Base-by-base conservation (phyloP, 495 filamentous ascomycete genomes). In the Viridothelium virens region DNA sequence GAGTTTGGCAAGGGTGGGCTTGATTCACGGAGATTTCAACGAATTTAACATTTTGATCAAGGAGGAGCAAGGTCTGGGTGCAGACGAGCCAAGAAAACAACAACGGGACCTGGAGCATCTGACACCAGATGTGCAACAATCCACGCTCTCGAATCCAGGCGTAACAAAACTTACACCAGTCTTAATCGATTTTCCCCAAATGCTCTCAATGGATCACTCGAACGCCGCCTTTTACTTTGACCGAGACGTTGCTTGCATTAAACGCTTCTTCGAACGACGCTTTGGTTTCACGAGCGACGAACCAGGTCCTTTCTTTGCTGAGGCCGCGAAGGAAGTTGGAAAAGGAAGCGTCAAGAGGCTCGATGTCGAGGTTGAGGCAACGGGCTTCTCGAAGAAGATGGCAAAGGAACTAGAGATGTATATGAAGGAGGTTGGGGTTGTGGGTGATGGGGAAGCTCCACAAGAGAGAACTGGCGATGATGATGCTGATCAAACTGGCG, bases 1-100 rank as follows among this genome's bases (percentile, higher is more conserved):
- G 53, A 81, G 85, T 62, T 82, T 99, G 34, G 94, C 94, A n/a
- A 81, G 83, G 38, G 87, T 89, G 71, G 95, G 94, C 7, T 78
- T 99, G 65, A 97, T 99, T 64, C 94, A 99, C 75, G 95, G 94
- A 69, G 94, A 99, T 75, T 97, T 96, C 79, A 99, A 99, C 79
- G 95, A 97, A 78, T 99, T 99, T 81, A 99, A 99, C 73, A 91
- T 99, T 66, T 81, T 99, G 25, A 87, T 97, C 76, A 87, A 91
- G 69, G 92, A 96, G 46, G 62, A 63, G 56, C 48, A n/a, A 56
- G 62, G 46, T 31, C 14, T n/a, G 7, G 64, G 66, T 47, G 41
- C 25, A 6, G 61, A 67, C 1, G 59, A 63, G n/a, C 56, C 61
- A 33, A 31, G 14, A 14, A 5, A 36, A 6, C 25, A 59, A 33